phyloP scores from a whole-genome alignment of 2,329 filamentous ascomycete genomes.

The Rhytidhysteron rufulum region DNA sequence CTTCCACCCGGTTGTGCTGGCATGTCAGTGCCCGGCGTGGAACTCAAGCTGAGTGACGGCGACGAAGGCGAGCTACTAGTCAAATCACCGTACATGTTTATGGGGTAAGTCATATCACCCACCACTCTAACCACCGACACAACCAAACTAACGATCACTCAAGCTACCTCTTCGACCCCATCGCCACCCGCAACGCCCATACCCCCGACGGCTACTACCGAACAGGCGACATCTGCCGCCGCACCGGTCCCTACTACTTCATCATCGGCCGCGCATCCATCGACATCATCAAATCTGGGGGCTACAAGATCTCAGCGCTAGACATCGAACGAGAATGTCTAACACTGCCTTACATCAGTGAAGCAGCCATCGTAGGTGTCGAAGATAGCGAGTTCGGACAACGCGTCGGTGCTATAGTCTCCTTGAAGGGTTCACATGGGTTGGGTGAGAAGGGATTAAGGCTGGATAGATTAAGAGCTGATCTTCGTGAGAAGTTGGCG shows the following conservation, averaged over 20 bases:
- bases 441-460: slow-evolving; percentile 22
- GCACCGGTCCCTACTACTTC: slow-evolving; percentile 46
- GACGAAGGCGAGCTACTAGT: slow-evolving; percentile 48
- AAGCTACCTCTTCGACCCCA: slow-evolving; percentile 38
- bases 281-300: slow-evolving; percentile 54
- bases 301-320: slow-evolving; percentile 54
- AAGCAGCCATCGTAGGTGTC: slow-evolving; percentile 53
- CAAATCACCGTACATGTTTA: slow-evolving; percentile 30
- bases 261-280: slow-evolving; percentile 52
- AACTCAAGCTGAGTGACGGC: slow-evolving; percentile 40
- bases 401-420: slow-evolving; percentile 52
- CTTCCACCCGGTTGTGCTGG: slow-evolving; percentile 32
- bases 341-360: slow-evolving; percentile 45
- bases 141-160: slow-evolving; percentile 39
- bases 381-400: slow-evolving; percentile 53
- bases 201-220: slow-evolving; percentile 48
- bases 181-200: slow-evolving; percentile 45
- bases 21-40: slow-evolving; percentile 35
- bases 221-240: slow-evolving; percentile 42
- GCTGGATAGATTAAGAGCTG: slow-evolving; percentile 40
- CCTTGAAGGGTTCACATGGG: slow-evolving; percentile 27
- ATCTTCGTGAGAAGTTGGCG: slow-evolving; percentile 43
- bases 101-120: neutral
- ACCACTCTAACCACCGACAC: slow-evolving; percentile 3
- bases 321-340: slow-evolving; percentile 54